phyloP scores from a whole-genome alignment of 1,284 basidiomycete genomes.

The Marasmius oreades region DNA sequence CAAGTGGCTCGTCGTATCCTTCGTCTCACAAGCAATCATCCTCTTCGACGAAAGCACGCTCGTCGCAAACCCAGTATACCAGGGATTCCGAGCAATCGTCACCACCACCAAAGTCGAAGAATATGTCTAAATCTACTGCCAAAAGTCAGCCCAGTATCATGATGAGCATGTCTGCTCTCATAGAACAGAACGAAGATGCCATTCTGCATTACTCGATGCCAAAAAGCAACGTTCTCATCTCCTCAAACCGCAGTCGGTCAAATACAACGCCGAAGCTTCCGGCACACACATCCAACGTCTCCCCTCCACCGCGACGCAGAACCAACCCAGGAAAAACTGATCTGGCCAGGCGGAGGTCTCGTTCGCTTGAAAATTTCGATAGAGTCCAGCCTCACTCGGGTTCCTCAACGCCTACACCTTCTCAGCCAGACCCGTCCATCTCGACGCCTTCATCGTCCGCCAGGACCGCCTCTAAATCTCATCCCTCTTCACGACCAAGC shows the following conservation, averaged over 20 bases:
- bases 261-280: neutral
- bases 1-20: neutral
- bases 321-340: neutral
- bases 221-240: conserved; percentile 2
- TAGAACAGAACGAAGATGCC: conserved; percentile 52
- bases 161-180: conserved; percentile 50
- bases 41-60: conserved; percentile 17
- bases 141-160: conserved; percentile 39
- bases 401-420: neutral
- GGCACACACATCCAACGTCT: neutral
- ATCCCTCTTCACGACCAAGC: neutral
- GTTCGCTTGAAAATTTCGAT: conserved; percentile 9
- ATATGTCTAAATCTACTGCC: conserved; percentile 6
- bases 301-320: neutral
- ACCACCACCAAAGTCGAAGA: conserved; percentile 18
- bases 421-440: neutral
- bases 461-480: neutral
- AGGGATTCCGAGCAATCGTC: conserved; percentile 11
- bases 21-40: neutral
- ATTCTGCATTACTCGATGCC: conserved; percentile 15
- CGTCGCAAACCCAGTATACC: conserved; percentile 1
- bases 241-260: neutral
- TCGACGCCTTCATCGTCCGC: neutral
- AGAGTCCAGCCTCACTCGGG: neutral
- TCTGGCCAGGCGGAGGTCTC: conserved; percentile 3